A percentile compares a stretch with the other conserved stretches of the same genome.
These are phyloP conservation scores for Salix suchowensis DNA, from an alignment of 345 rosid species.

Conservation along the genomic window DNA sequence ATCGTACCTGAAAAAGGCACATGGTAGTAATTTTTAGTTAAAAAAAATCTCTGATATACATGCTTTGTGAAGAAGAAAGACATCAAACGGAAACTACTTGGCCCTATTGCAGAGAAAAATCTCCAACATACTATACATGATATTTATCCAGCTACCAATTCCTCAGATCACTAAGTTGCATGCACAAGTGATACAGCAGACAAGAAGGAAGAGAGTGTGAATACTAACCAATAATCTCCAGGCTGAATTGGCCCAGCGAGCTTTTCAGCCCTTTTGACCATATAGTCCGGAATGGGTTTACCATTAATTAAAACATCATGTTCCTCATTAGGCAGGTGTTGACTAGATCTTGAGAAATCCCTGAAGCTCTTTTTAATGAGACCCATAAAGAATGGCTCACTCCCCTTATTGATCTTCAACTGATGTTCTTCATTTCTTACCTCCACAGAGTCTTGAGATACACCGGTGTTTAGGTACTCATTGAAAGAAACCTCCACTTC, in stretches of 20 bases:
- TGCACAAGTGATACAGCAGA: neutral
- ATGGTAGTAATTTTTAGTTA: neutral
- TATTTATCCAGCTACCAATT: neutral
- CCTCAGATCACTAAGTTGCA: neutral
- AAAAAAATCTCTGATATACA: neutral
- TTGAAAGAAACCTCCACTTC: conserved; percentile 20
- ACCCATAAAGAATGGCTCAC: conserved; percentile 10
- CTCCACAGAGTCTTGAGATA: conserved; percentile 16
- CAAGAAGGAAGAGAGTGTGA: neutral
- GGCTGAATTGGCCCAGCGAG: conserved; percentile 26
- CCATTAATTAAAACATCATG: conserved; percentile 23
- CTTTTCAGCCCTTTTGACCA: conserved; percentile 23
- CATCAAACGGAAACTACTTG: neutral
- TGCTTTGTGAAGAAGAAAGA: neutral
- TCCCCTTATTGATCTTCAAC: conserved; percentile 3
- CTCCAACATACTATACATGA: neutral
- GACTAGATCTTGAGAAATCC: conserved; percentile 14
- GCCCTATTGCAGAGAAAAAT: neutral
- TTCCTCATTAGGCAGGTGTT: neutral
- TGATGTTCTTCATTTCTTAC: neutral
- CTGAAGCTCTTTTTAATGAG: conserved; percentile 15
- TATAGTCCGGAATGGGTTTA: conserved; percentile 10
- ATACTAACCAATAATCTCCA: conserved; percentile 32
- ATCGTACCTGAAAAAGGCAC: conserved; percentile 24
- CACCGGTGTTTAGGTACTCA: neutral